Evolutionary conservation across 2,329 filamentous ascomycete species (phyloP), one percentile per base, ranked within the genome.

Genomic region (Emmonsiellopsis sp.): DNA sequence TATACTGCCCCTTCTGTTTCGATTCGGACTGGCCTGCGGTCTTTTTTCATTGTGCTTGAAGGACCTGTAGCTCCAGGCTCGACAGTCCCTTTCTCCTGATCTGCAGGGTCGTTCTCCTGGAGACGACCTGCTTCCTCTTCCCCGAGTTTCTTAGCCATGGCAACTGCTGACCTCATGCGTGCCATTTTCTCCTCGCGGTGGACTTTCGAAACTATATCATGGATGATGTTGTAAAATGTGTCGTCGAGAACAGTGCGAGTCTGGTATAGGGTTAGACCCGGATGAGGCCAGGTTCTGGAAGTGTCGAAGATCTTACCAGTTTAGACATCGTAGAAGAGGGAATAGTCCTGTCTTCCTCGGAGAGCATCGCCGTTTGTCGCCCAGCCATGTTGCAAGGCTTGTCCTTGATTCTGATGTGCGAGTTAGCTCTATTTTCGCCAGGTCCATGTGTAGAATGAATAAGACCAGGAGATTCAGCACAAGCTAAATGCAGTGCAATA

Each of bases 171-270:
- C 68, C 76, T 76, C 76, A 80, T 80, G 54, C 81, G 77, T 42
- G 81, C 74, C 56, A 79, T 69, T 68, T 83, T 83, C 65, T 84
- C 81, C 54, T 79, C 73, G 57, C 79, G 79, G 63, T 84, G 81
- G 34, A 76, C 77, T 58, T 79, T 74, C 32, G 81, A 71, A 52
- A 81, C 77, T 26, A 81, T 75, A 60, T 80, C 77, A 65, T 82
- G 78, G 59, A 84, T 77, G 59, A 83, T 79, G 61, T 79, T 82
- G 61, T 79, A 74, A 43, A 84, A 71, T 20, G 75, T 75, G 56
- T 81, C 78, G 55, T 83, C 78, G 60, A 84, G 68, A 52, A 84
- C 76, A 38, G 72, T 70, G 52, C 69, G 67, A 38, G 71, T 70
- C 70, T 72, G 55, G 30, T 16, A 37, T 26, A 40, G 31, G 31